These are phyloP conservation scores for Isatis tinctoria DNA, from an alignment of 345 rosid genomes.

Conservation along the genomic window DNA sequence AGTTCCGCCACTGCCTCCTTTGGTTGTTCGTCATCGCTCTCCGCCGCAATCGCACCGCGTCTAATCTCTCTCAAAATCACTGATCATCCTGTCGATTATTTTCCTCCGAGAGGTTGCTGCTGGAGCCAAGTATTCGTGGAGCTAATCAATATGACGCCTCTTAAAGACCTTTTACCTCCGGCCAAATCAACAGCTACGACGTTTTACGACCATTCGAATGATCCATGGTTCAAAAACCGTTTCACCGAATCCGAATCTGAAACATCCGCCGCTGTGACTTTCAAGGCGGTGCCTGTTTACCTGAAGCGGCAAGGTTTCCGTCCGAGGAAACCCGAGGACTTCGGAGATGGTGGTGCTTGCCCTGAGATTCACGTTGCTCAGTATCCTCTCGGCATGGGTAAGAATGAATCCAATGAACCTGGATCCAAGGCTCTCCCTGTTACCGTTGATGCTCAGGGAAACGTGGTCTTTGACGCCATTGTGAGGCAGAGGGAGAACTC, in stretches of 20 bases:
- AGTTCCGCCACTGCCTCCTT: no score
- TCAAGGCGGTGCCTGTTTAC: constrained; percentile 66
- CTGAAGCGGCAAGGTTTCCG: constrained; percentile 70
- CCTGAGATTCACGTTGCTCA: constrained; percentile 92
- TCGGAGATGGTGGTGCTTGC: constrained; percentile 97
- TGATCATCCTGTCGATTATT: background rate
- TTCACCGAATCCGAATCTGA: constrained; percentile 49
- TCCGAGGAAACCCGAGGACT: constrained; percentile 81
- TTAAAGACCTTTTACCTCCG: constrained; percentile 68
- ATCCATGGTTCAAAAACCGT: constrained; percentile 91
- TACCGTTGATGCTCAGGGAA: constrained; percentile 82
- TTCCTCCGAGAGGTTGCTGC: constrained; percentile 10
- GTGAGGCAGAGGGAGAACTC: constrained; percentile 55
- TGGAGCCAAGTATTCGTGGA: background rate
- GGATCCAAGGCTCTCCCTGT: constrained; percentile 77
- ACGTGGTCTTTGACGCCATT: constrained; percentile 86
- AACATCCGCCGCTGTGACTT: constrained; percentile 31
- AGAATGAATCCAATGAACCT: constrained; percentile 40
- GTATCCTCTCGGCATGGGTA: constrained; percentile 79
- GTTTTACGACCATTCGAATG: constrained; percentile 76
- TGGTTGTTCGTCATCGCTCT: background rate
- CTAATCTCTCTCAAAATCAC: background rate
- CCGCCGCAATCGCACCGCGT: background rate
- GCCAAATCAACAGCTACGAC: constrained; percentile 52
- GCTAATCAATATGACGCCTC: constrained; percentile 40